These are phyloP conservation scores for Daldinia decipiens DNA, from an alignment of 495 filamentous ascomycete genomes.

Conservation along the genomic window DNA sequence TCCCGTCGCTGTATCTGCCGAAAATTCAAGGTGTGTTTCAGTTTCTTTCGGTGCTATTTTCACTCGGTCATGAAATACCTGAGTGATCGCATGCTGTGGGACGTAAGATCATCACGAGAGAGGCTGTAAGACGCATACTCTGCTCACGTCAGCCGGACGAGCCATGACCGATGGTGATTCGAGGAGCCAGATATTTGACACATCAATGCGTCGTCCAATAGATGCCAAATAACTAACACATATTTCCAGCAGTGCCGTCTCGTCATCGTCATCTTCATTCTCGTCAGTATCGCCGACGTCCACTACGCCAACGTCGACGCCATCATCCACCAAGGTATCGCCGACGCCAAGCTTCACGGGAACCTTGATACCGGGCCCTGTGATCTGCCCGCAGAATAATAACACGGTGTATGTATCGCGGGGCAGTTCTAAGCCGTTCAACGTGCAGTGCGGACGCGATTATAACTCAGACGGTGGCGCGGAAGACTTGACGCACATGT, in stretches of 20 bases:
- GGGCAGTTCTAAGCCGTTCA: slow-evolving; percentile 32
- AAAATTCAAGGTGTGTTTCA: slow-evolving; percentile 19
- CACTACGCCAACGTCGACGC: slow-evolving; percentile 26
- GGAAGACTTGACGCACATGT: slow-evolving; percentile 42
- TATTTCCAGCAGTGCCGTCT: slow-evolving; percentile 4
- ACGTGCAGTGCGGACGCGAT: slow-evolving; percentile 52
- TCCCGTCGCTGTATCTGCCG: neutral
- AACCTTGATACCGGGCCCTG: slow-evolving; percentile 2
- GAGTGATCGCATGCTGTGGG: neutral
- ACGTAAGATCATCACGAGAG: neutral
- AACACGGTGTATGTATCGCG: slow-evolving; percentile 47
- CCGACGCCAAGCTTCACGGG: slow-evolving; percentile 37
- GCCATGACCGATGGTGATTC: neutral
- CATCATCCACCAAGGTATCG: slow-evolving; percentile 20
- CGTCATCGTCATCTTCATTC: slow-evolving; percentile 13
- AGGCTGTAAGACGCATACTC: neutral
- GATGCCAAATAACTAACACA: slow-evolving; percentile 12
- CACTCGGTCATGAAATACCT: neutral
- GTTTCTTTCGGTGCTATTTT: neutral
- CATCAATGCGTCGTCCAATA: neutral
- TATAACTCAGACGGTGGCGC: slow-evolving; percentile 46
- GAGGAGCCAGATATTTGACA: neutral
- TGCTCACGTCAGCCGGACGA: slow-evolving; percentile 25
- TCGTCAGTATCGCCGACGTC: slow-evolving; percentile 11
- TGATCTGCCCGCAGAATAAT: slow-evolving; percentile 49